A percentile compares a stretch with the other conserved stretches of the same genome.
Conservation (phyloP, 2,329 filamentous ascomycete species). For the Basipetospora chlamydospora region DNA sequence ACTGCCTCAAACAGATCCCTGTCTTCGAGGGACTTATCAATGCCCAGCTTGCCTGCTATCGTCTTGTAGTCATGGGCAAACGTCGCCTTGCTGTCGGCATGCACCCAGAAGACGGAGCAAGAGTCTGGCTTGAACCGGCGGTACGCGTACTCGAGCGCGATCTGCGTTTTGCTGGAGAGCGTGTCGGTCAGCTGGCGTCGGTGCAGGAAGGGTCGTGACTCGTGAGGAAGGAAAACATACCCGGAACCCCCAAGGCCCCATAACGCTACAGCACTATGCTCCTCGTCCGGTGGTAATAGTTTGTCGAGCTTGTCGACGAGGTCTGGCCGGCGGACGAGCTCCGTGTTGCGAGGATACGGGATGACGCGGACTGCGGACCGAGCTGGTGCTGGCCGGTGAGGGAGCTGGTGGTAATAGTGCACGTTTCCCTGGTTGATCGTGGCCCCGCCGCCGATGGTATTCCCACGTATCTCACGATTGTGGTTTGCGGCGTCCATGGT, state of each 20-base stretch:
- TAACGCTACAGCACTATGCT: slow-evolving; percentile 11
- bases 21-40: slow-evolving; percentile 10
- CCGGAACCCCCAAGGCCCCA: slow-evolving; percentile 16
- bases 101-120: slow-evolving; percentile 22
- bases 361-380: too few species aligned
- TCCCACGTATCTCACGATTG: too few species aligned
- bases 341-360: slow-evolving; percentile 13
- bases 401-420: too few species aligned
- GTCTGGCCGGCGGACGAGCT: slow-evolving; percentile 11
- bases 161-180: slow-evolving; percentile 21
- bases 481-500: too few species aligned
- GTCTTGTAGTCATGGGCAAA: slow-evolving; percentile 17
- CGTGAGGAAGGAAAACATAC: slow-evolving; percentile 9
- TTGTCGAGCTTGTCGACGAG: slow-evolving; percentile 10
- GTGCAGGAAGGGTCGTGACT: too few species aligned
- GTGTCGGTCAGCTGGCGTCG: slow-evolving; percentile 1
- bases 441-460: too few species aligned
- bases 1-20: slow-evolving; percentile 11
- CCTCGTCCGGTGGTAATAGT: slow-evolving; percentile 8
- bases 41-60: slow-evolving; percentile 14
- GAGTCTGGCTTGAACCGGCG: slow-evolving; percentile 8
- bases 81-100: slow-evolving; percentile 17
- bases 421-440: too few species aligned
- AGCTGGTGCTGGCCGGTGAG: too few species aligned
- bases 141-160: slow-evolving; percentile 21